Percentiles rank a stretch among this genome's conserved stretches.
These are phyloP conservation scores for Yamadazyma laniorum DNA, from an alignment of 805 yeast species.

Conservation along the genomic window DNA sequence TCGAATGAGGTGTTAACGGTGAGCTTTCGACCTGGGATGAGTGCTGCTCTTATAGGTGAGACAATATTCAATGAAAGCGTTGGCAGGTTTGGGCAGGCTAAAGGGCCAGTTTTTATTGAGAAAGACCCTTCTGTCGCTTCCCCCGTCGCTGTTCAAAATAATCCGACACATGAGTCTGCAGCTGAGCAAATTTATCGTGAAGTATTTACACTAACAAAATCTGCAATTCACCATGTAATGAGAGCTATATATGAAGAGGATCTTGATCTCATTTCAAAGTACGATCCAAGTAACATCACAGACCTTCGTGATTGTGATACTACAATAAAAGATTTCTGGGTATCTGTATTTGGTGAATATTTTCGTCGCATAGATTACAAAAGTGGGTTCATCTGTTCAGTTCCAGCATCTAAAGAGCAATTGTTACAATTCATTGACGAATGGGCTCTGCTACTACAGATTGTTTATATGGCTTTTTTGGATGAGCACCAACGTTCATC, in stretches of 20 bases:
- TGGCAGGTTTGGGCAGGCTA: constrained; percentile 19
- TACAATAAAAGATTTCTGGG: constrained; percentile 46
- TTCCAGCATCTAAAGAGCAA: constrained; percentile 28
- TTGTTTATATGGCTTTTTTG: constrained; percentile 39
- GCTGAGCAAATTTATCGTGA: constrained; percentile 37
- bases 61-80: constrained; percentile 37
- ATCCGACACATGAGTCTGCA: not conserved
- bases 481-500: constrained; percentile 25
- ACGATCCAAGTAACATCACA: constrained; percentile 32
- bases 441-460: constrained; percentile 1
- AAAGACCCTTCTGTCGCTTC: not conserved
- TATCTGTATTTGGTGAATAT: constrained; percentile 56
- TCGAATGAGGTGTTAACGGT: constrained; percentile 66
- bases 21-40: constrained; percentile 46
- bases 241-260: constrained; percentile 57
- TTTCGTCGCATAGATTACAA: constrained; percentile 23
- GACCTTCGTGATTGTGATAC: constrained; percentile 44
- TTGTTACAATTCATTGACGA: constrained; percentile 10
- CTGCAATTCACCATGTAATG: constrained; percentile 53
- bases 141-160: not conserved
- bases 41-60: constrained; percentile 41
- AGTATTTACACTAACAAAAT: constrained; percentile 36
- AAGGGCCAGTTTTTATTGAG: constrained; percentile 7
- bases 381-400: not conserved
- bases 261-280: constrained; percentile 46